These are phyloP conservation scores for Serpula lacrymans DNA, from an alignment of 768 basidiomycete species.

Conservation along the genomic window DNA sequence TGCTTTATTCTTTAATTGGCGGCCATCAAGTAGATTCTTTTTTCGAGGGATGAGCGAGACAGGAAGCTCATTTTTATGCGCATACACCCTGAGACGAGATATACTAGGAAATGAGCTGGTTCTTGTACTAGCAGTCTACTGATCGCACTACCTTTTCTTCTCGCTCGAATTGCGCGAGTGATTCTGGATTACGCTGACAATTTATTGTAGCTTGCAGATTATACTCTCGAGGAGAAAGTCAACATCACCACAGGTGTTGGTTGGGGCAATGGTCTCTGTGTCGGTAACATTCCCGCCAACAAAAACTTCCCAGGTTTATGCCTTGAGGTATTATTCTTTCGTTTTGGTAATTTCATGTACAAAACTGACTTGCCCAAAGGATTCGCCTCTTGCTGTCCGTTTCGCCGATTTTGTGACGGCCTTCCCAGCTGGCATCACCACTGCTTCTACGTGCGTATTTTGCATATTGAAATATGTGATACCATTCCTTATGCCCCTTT, in stretches of 20 bases:
- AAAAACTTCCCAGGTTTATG: constrained; percentile 55
- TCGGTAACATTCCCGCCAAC: constrained; percentile 55
- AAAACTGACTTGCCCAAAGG: constrained; percentile 19
- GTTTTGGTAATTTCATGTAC: background rate
- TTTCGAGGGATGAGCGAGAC: too few species aligned
- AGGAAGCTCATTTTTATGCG: background rate
- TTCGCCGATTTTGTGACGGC: constrained; percentile 37
- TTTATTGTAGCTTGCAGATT: constrained; percentile 35
- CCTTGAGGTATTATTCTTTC: constrained; percentile 41
- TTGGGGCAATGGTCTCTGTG: constrained; percentile 51
- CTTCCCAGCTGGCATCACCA: constrained; percentile 58
- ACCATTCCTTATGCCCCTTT: constrained; percentile 27
- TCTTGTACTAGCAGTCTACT: background rate
- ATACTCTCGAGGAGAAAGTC: constrained; percentile 25
- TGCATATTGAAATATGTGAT: constrained; percentile 26
- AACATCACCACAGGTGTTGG: constrained; percentile 19
- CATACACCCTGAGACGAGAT: background rate
- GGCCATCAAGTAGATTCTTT: too few species aligned
- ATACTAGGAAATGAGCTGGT: background rate
- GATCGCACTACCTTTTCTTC: too few species aligned
- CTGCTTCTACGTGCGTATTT: constrained; percentile 43
- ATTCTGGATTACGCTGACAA: background rate
- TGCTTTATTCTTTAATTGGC: too few species aligned
- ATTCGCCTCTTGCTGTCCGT: constrained; percentile 37
- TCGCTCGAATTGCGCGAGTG: background rate